These are phyloP conservation scores for Neolecta irregularis DNA, from an alignment of 1,139 yeast genomes.

Conservation along the genomic window DNA sequence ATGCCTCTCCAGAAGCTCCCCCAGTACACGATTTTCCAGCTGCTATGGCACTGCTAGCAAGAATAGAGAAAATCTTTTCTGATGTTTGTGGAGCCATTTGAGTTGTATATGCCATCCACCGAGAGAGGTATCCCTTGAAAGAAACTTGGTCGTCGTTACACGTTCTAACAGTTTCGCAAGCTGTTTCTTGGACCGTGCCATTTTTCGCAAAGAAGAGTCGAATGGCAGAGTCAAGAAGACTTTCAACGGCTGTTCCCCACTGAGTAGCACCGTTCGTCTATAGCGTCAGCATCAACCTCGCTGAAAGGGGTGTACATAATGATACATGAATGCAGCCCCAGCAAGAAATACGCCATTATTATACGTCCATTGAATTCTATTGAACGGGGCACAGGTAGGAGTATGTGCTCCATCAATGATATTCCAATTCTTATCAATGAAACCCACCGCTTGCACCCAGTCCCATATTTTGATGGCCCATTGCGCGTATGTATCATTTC, in stretches of 20 bases:
- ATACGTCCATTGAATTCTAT: constrained; percentile 54
- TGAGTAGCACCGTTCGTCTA: constrained; percentile 33
- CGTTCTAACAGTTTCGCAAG: constrained; percentile 42
- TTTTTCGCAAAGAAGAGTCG: constrained; percentile 33
- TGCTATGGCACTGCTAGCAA: constrained; percentile 41
- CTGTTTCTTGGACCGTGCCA: constrained; percentile 45
- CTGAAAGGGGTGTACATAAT: constrained; percentile 21
- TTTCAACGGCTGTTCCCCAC: constrained; percentile 43
- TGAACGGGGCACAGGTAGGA: constrained; percentile 40
- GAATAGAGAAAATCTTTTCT: constrained; percentile 30
- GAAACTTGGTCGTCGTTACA: constrained; percentile 68
- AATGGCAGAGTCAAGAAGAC: constrained; percentile 39
- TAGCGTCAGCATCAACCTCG: not conserved
- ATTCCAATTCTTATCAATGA: constrained; percentile 27
- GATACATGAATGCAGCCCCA: constrained; percentile 59
- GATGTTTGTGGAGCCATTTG: constrained; percentile 40
- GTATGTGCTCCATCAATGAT: constrained; percentile 64
- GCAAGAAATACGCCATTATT: constrained; percentile 61
- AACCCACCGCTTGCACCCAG: constrained; percentile 45
- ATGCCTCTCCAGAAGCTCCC: constrained; percentile 60
- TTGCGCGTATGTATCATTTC: constrained; percentile 44
- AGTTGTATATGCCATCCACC: constrained; percentile 48
- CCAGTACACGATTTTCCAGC: constrained; percentile 64
- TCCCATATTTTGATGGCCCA: constrained; percentile 55
- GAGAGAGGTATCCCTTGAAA: constrained; percentile 57